phyloP scores from a whole-genome alignment of 345 rosid species.

The Lumnitzera littorea region DNA sequence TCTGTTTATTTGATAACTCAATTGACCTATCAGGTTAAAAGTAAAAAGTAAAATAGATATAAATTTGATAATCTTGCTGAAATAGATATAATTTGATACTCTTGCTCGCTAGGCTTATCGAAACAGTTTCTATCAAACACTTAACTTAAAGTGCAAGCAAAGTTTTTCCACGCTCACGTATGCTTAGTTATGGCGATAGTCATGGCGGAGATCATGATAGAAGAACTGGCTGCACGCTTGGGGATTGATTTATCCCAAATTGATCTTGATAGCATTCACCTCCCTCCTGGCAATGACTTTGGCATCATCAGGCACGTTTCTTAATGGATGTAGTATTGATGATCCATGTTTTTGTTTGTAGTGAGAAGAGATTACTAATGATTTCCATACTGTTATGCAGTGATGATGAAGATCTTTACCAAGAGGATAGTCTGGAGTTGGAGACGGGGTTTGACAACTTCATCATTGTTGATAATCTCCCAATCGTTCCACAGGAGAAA shows the following conservation, averaged over 20 bases:
- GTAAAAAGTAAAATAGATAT: too few relatives aligned
- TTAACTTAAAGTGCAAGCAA: too few relatives aligned
- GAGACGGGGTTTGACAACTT: conserved; percentile 71
- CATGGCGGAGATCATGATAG: conserved; percentile 53
- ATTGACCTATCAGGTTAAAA: too few relatives aligned
- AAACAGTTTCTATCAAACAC: too few relatives aligned
- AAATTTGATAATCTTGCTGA: too few relatives aligned
- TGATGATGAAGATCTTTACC: conserved; percentile 78
- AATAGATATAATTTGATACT: too few relatives aligned
- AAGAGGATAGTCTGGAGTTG: conserved; percentile 57
- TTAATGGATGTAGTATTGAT: background rate
- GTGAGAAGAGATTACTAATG: too few relatives aligned
- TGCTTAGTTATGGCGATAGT: background rate
- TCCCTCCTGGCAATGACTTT: conserved; percentile 63
- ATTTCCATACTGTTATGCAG: conserved; percentile 18
- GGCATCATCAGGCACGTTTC: conserved; percentile 50
- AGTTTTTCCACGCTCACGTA: too few relatives aligned
- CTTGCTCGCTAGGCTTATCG: too few relatives aligned
- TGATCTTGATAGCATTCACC: conserved; percentile 46
- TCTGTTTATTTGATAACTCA: too few relatives aligned
- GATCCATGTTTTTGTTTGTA: too few relatives aligned
- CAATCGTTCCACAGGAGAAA: conserved; percentile 69
- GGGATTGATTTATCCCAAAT: conserved; percentile 58
- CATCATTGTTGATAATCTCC: conserved; percentile 78
- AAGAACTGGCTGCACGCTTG: conserved; percentile 34